Percentiles rank a stretch among this genome's conserved stretches.
Conservation (phyloP, 148 eudicot species). For the Chenopodium suecicum region DNA sequence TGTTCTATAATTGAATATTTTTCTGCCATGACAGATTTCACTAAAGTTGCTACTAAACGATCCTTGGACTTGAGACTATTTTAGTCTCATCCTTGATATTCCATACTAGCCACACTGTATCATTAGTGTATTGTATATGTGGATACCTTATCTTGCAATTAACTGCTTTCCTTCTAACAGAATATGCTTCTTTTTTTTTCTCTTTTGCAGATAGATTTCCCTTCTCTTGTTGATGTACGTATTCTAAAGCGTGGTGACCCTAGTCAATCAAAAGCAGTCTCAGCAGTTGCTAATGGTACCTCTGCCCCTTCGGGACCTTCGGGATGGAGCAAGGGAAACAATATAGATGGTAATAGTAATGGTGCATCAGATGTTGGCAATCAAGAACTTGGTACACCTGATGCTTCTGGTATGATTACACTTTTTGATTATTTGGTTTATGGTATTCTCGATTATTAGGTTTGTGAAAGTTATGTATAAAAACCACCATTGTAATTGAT, state of each 20-base stretch:
- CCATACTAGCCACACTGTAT: neutral
- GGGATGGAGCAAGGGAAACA: constrained; percentile 9
- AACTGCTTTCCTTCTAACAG: neutral
- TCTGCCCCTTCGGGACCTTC: constrained; percentile 24
- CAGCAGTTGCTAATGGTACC: constrained; percentile 13
- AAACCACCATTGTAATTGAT: neutral
- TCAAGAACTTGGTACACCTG: constrained; percentile 28
- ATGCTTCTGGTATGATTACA: constrained; percentile 36
- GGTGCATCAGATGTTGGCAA: constrained; percentile 21
- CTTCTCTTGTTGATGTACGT: constrained; percentile 72
- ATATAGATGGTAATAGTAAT: constrained; percentile 19
- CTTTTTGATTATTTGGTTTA: neutral
- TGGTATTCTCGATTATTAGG: neutral
- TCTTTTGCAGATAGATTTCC: constrained; percentile 64
- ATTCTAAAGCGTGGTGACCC: constrained; percentile 44
- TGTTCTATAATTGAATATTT: neutral
- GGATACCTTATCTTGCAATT: neutral
- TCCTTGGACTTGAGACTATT: neutral
- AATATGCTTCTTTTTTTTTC: neutral
- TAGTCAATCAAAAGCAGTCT: constrained; percentile 30
- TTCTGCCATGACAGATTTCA: neutral
- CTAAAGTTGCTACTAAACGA: neutral
- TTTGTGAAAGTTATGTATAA: neutral
- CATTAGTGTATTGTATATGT: neutral
- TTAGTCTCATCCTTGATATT: neutral